Base-by-base conservation (phyloP, 1,284 basidiomycete species). In the Cryptococcus amylolentus region DNA sequence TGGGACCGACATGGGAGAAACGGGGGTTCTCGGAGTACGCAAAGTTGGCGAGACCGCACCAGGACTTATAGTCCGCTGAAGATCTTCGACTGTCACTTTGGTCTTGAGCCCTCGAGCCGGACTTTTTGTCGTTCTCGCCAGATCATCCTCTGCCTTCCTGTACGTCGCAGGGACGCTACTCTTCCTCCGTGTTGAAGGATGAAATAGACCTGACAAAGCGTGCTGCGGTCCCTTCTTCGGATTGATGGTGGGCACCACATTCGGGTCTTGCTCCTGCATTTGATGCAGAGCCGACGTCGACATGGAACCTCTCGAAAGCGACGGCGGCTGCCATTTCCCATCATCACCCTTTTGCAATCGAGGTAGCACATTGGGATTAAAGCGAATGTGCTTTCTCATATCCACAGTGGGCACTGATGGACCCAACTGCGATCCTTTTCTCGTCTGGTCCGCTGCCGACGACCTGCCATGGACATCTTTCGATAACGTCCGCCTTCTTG, bases 271-370 rank as follows among this genome's bases (percentile, higher is more conserved):
- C 20, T 58, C 47, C 8, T 53, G 56, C 8, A 61, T 60, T 13
- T 58, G 23, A 4, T 61, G 60, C 20, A 70, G 53, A 8, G 66
- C 66, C 13, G 68, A 67, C 6, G 69, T 71, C 5, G 69, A 71
- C 56, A 70, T 51, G 16, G 69, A 71, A 5, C 69, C 69, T 37
- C 64, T 53, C 3, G 69, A 71, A 18, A 71, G 46, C 3, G 65
- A 69, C n/a, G 69, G 69, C n/a, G 62, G 57, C 53, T 71, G 69
- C 69, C 69, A 71, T 54, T 59, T 64, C 27, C 69, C 69, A 54
- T 71, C 67, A 5, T 62, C 48, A 4, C 62, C 69, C 39, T 62
- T 61, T 42, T 65, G 63, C 43, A 68, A 60, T 2, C 62, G 60
- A 13, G 69, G 69, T 12, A 65, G 38, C 0, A 54, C 59, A 4